phyloP scores from a whole-genome alignment of 2,329 filamentous ascomycete species.

The Penicillium corylophilum region DNA sequence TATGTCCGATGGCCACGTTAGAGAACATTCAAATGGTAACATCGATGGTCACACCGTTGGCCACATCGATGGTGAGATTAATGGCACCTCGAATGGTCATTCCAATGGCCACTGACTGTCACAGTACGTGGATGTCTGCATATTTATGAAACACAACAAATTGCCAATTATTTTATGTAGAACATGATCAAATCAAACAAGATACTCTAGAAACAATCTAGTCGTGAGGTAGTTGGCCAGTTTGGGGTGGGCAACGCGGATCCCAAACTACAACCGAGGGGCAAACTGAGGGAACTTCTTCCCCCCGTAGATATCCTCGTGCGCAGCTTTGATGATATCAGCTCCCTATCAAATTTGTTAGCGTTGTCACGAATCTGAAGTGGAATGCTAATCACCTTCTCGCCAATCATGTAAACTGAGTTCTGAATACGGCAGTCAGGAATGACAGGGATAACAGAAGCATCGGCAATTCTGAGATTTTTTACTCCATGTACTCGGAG shows the following conservation, averaged over 20 bases:
- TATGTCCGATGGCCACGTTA: neutral
- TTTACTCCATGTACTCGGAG: neutral
- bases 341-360: conserved; percentile 20
- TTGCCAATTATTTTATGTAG: too few species aligned
- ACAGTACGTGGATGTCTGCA: neutral
- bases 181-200: too few species aligned
- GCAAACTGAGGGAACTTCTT: conserved; percentile 21
- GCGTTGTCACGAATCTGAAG: neutral
- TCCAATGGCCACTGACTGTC: neutral
- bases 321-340: conserved; percentile 28
- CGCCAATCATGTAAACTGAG: neutral
- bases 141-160: too few species aligned
- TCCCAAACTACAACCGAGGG: conserved; percentile 16
- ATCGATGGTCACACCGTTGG: neutral
- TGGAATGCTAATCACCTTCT: neutral
- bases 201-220: too few species aligned
- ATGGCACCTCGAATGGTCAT: neutral
- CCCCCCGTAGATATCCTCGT: conserved; percentile 26
- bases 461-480: neutral
- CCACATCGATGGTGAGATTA: too few species aligned
- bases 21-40: neutral
- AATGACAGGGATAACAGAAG: neutral
- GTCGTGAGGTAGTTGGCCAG: too few species aligned
- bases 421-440: neutral
- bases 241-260: too few species aligned